Percentiles rank a stretch among this genome's conserved stretches.
phyloP scores from a whole-genome alignment of 495 filamentous ascomycete genomes.

The Aspergillus hancockii region DNA sequence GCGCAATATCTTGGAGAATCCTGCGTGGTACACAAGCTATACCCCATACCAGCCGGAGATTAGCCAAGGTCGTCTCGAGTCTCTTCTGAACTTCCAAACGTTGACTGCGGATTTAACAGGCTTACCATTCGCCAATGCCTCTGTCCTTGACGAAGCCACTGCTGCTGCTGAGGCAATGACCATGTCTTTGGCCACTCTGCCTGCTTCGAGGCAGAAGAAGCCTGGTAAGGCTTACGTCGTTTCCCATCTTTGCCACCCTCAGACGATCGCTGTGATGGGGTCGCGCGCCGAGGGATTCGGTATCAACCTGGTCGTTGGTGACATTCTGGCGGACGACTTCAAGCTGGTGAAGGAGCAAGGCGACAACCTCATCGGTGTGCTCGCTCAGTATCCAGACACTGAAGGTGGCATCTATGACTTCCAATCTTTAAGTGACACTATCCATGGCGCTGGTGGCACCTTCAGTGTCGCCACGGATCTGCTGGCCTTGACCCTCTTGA shows the following conservation, averaged over 20 bases:
- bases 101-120: slow-evolving; percentile 88
- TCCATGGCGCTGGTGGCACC: slow-evolving; percentile 78
- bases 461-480: slow-evolving; percentile 92
- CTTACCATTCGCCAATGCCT: slow-evolving; percentile 90
- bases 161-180: slow-evolving; percentile 98
- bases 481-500: slow-evolving; percentile 84
- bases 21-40: slow-evolving; percentile 98
- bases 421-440: slow-evolving; percentile 67
- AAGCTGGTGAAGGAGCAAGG: slow-evolving; percentile 70
- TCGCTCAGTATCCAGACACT: slow-evolving; percentile 95
- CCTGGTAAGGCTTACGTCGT: slow-evolving; percentile 80
- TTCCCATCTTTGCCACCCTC: slow-evolving; percentile 80
- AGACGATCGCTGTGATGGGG: slow-evolving; percentile 83
- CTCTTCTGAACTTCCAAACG: slow-evolving; percentile 95
- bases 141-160: slow-evolving; percentile 89
- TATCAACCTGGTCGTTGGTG: slow-evolving; percentile 72
- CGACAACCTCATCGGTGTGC: slow-evolving; percentile 83
- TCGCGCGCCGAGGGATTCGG: slow-evolving; percentile 94
- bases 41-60: slow-evolving; percentile 99
- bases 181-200: slow-evolving; percentile 78
- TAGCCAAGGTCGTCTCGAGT: slow-evolving; percentile 91
- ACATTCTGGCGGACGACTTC: slow-evolving; percentile 65
- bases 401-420: slow-evolving; percentile 81
- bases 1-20: slow-evolving; percentile 89
- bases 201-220: slow-evolving; percentile 70